Evolutionary conservation across 1,284 basidiomycete species (phyloP), one percentile per base, ranked within the genome.

Genomic region (Cutaneotrichosporon cavernicola): DNA sequence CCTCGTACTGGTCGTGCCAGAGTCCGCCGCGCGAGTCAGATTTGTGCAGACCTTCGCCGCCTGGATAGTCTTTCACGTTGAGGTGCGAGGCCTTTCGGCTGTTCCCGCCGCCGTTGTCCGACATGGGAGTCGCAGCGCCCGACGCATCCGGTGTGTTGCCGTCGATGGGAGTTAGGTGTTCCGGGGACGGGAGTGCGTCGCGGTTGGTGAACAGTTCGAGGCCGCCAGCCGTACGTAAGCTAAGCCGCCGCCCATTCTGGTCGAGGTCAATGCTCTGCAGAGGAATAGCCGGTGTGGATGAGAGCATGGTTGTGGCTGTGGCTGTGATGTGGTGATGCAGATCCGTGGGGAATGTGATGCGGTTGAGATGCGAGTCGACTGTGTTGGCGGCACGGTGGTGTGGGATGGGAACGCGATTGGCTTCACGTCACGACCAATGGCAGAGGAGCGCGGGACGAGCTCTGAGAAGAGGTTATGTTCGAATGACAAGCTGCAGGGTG

Each of bases 101-200:
- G 43, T 64, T 46, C n/a, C 68, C 67, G 11, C 34, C 36, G 22
- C 36, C 36, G 30, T 53, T 31, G 11, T 32, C 51, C 14, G 58
- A 66, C 5, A 53, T 65, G 8, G 72, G 70, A 2, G 64, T 62
- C 3, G 58, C 55, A 38, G 64, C 57, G 60, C 66, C 66, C 4
- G 63, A 63, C 31, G 34, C 64, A 34, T 56, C 60, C 5, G 71
- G 71, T 10, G 73, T 75, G 38, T 73, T 73, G 26, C 58, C 58
- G 7, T 67, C 65, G 63, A 80, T 72, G 14, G 79, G 79, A 6
- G 78, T 77, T 43, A 80, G 72, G 56, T 72, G 70, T 60, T 75
- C 73, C 5, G 79, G 79, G 8, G 74, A 76, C 9, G 79, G 78
- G 5, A 80, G 68, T 38, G 76, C 77, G 65, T 80, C 76, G 58